A percentile compares a stretch with the other conserved stretches of the same genome.
These are phyloP conservation scores for Paramecium octaurelia DNA, from an alignment of 73 alveolate species.

Conservation along the genomic window DNA sequence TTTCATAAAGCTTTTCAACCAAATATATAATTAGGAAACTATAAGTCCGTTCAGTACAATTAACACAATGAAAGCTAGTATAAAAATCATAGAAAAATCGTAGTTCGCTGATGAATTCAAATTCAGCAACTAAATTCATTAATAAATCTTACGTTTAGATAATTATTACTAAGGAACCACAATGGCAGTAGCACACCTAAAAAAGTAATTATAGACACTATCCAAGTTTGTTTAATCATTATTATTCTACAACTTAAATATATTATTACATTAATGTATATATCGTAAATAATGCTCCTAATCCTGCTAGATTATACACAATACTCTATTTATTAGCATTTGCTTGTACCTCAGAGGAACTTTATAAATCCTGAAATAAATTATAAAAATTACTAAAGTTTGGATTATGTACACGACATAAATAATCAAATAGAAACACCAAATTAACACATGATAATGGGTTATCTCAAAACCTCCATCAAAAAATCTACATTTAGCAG, in stretches of 20 bases:
- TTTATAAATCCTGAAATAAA: not conserved
- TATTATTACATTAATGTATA: not conserved
- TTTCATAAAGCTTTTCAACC: not conserved
- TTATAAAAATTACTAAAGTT: not conserved
- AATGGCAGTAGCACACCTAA: not conserved
- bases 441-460: not conserved
- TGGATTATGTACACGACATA: not conserved
- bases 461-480: not conserved
- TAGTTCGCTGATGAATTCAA: not conserved
- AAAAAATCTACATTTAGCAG: not conserved
- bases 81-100: not conserved
- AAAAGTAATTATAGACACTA: not conserved
- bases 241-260: not conserved
- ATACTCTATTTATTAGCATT: not conserved
- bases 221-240: not conserved
- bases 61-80: not conserved
- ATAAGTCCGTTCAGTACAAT: not conserved
- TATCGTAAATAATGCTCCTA: not conserved
- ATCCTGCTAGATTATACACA: not conserved
- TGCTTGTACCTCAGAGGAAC: not conserved
- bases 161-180: not conserved
- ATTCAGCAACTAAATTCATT: not conserved
- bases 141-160: not conserved
- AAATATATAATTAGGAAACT: not conserved
- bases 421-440: not conserved